phyloP scores from a whole-genome alignment of 2,329 filamentous ascomycete species.

The Lasiodiplodia gonubiensis region DNA sequence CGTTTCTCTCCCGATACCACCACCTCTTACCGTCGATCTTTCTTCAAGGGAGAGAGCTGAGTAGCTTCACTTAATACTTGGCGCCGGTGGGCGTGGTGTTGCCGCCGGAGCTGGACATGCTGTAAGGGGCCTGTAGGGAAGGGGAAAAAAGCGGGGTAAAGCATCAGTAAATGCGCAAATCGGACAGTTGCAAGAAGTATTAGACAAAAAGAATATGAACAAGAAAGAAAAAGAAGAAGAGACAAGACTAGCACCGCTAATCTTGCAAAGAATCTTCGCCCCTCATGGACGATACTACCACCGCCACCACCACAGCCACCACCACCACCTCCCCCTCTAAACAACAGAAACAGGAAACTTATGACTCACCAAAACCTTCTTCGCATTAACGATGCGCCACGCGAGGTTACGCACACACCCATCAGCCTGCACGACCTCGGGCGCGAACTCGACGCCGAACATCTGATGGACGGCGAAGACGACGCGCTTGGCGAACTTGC shows the following conservation, averaged over 20 bases:
- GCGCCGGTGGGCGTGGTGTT: slow-evolving; percentile 42
- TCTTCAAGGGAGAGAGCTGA: neutral
- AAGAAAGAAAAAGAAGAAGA: neutral
- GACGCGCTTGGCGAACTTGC: slow-evolving; percentile 86
- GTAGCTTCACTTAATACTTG: slow-evolving; percentile 27
- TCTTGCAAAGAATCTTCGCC: neutral
- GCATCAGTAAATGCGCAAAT: neutral
- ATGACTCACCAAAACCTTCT: slow-evolving; percentile 82
- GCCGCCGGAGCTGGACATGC: slow-evolving; percentile 54
- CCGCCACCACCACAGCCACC: no score
- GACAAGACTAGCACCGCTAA: no score
- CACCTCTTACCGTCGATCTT: neutral
- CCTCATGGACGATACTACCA: no score
- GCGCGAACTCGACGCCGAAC: slow-evolving; percentile 94
- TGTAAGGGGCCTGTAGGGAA: slow-evolving; percentile 54
- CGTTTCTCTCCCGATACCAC: neutral
- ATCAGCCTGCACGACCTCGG: slow-evolving; percentile 89
- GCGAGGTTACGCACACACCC: slow-evolving; percentile 88
- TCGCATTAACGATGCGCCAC: slow-evolving; percentile 94
- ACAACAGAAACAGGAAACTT: neutral
- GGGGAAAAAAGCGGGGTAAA: slow-evolving; percentile 4
- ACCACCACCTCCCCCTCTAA: neutral
- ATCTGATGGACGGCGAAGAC: slow-evolving; percentile 95
- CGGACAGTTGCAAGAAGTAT: neutral
- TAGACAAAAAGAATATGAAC: neutral